Evolutionary conservation across 352 stramenopile species (phyloP), one percentile per base, ranked within the genome.

Genomic region (Phytophthora cryptogea): DNA sequence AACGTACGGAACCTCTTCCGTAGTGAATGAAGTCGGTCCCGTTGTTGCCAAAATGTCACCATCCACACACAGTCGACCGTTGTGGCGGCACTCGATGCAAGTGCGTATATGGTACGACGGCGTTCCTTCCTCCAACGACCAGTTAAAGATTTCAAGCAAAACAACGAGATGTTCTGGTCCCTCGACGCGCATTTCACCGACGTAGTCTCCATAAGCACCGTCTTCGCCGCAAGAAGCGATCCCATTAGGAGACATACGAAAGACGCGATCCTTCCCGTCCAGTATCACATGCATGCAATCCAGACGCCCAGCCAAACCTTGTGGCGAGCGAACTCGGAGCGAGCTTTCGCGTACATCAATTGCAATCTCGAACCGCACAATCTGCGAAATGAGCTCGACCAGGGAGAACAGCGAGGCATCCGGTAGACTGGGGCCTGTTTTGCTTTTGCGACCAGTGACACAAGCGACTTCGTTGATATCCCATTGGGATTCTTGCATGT

Each of bases 181-280:
- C 40, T 87, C 75, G 16, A 80, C 63, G n/a, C 72, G 72, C 42
- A 87, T 81, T 42, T 74, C 68, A 10, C 71, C 82, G 27, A 86
- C 54, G 48, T 92, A 92, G 64, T 92, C 80, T 26, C 83, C 83
- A 47, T 69, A 78, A 56, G 86, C 72, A 8, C 80, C 79, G 31
- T 56, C 64, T 26, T 50, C 52, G 23, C 73, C 63, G 20, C 53
- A 65, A 17, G 80, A 72, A 23, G 77, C 54, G 32, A 74, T 54
- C 39, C 83, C 83, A 54, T 89, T 85, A 20, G 74, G 68, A 14
- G 84, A 77, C 20, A 83, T 44, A 4, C 78, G 80, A 60, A 84
- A 89, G 42, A 88, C 66, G 14, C 78, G 78, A 32, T 78, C 79
- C 32, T 78, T 84, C 23, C 70, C 68, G 49, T 92, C 80, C 31